These are phyloP conservation scores for Calonectria naviculata DNA, from an alignment of 2,329 filamentous ascomycete genomes.

Conservation along the genomic window DNA sequence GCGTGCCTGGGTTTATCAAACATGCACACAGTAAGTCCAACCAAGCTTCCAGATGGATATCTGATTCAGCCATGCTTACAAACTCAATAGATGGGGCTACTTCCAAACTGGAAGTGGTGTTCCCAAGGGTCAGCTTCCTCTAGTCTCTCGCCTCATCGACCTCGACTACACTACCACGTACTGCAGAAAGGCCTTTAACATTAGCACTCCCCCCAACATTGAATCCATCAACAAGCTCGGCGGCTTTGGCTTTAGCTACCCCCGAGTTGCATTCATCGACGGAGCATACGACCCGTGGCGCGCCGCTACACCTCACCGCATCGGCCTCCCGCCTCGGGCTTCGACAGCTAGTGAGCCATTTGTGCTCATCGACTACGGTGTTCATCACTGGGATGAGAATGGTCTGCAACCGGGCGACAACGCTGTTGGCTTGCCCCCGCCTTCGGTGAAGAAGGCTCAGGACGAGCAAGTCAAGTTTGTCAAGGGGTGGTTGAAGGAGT, in stretches of 20 bases:
- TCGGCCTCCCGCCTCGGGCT: conserved; percentile 65
- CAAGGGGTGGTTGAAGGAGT: conserved; percentile 74
- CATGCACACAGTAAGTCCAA: conserved; percentile 61
- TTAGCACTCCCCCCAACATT: conserved; percentile 71
- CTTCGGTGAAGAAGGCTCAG: conserved; percentile 69
- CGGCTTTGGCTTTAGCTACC: conserved; percentile 77
- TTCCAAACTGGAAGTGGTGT: conserved; percentile 79
- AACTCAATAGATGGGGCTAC: conserved; percentile 74
- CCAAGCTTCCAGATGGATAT: accelerated
- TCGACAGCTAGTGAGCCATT: conserved; percentile 76
- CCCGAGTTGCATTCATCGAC: conserved; percentile 80
- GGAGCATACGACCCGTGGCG: conserved; percentile 86
- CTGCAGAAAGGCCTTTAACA: conserved; percentile 77
- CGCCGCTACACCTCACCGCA: conserved; percentile 76
- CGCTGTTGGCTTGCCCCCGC: conserved; percentile 71
- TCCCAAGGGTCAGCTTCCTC: conserved; percentile 70
- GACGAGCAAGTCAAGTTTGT: conserved; percentile 70
- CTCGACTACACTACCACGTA: conserved; percentile 70
- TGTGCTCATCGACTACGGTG: conserved; percentile 77
- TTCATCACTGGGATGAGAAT: conserved; percentile 87
- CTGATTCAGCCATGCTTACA: conserved; percentile 27
- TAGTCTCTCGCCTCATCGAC: conserved; percentile 78
- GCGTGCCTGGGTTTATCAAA: conserved; percentile 64
- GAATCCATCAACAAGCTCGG: conserved; percentile 81
- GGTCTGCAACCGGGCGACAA: conserved; percentile 67